Evolutionary conservation across 2,329 filamentous ascomycete genomes (phyloP), one percentile per base, ranked within the genome.

Genomic region (Trichoderma gracile): DNA sequence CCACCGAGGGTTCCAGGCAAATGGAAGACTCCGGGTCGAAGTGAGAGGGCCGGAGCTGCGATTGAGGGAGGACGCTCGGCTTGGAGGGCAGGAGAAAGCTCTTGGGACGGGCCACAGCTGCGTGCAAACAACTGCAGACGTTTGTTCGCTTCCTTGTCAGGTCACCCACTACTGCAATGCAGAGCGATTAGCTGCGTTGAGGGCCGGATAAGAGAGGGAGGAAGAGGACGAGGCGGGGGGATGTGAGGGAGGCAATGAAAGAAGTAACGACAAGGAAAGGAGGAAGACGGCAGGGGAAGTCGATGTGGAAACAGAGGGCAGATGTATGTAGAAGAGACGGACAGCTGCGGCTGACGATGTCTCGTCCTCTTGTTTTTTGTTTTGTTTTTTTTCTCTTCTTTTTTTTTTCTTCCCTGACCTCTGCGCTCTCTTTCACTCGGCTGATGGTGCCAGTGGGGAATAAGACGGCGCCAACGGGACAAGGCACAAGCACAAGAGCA

Each of bases 151-250:
- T 68, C 61, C 56, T 67, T 64, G 67, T 64, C 64, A 66, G 64
- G 62, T 64, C 66, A 66, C 68, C 71, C 71, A 67, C 71, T 72
- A 71, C 71, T 73, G 71, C 71, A 73, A 73, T 73, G 72, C 71
- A 73, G 67, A 72, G 66, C 67, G 70, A 69, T 73, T 73, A 73
- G 72, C 70, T 71, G 70, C 71, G 69, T 71, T 70, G 70, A 65
- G 69, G 68, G 71, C 69, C 67, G 69, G 61, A 49, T 65, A 66
- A 65, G 62, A 66, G 50, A 64, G 60, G 33, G 50, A 64, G 60
- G 33, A 25, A 3, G 33, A 38, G 33, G 40, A n/a, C 53, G 50
- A 53, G 40, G 19, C 25, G 38, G 58, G 42, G 42, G 40, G 40
- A 7, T 9, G 21, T 25, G 49, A 46, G 9, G 23, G n/a, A 43